phyloP scores from a whole-genome alignment of 2,329 filamentous ascomycete genomes.

The Colletotrichum coccodes region DNA sequence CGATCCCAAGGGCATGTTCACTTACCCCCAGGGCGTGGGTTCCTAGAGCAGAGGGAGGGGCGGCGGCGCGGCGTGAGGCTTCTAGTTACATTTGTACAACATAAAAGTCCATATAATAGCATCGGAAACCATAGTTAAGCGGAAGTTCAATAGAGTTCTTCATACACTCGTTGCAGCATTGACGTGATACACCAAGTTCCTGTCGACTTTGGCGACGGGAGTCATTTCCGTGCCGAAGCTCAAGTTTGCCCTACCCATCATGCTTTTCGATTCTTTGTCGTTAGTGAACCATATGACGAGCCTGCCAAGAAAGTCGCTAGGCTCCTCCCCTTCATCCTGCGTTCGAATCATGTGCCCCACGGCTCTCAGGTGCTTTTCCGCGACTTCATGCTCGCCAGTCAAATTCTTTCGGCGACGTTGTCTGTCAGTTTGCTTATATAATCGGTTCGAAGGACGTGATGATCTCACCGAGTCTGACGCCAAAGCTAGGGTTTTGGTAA shows the following conservation, averaged over 20 bases:
- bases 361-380: neutral
- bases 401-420: neutral
- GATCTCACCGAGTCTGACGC: conserved; percentile 31
- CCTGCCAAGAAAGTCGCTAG: neutral
- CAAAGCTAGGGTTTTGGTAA: conserved; percentile 35
- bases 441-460: neutral
- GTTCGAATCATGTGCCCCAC: neutral
- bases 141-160: neutral
- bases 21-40: conserved; percentile 45
- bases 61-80: too few species aligned
- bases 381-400: conserved; percentile 1
- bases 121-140: too few species aligned
- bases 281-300: neutral
- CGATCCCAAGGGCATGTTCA: conserved; percentile 53
- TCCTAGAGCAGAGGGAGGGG: neutral
- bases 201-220: neutral
- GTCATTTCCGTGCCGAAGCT: neutral
- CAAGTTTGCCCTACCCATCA: neutral
- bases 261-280: neutral
- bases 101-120: neutral
- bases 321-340: neutral
- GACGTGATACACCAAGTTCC: neutral
- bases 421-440: neutral
- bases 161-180: neutral
- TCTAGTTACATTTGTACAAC: neutral